Evolutionary conservation across 768 basidiomycete genomes (phyloP), one percentile per base, ranked within the genome.

Genomic region (Boletus subparvulus): DNA sequence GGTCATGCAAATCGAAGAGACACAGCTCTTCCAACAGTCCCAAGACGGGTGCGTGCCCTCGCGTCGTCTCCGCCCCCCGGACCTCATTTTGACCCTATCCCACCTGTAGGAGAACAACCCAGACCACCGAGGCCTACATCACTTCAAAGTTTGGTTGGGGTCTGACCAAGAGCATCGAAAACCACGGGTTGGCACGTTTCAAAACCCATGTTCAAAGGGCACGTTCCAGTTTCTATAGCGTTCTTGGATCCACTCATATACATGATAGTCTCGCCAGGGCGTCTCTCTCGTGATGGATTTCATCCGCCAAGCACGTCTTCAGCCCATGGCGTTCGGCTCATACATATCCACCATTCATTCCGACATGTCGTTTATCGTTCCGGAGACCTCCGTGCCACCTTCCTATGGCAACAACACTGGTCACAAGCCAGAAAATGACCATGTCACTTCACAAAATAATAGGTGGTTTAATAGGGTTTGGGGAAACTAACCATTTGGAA

Each of bases 131-230:
- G 60, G 94, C 91, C 4, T 79, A 90, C 58, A 85, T 96, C 54
- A 77, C 88, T n/a, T 96, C 94, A 49, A 83, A 86, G 45, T 89
- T 96, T 62, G 94, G 94, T 11, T 95, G 94, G 86, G 89, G 91
- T 26, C 80, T 95, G 40, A 90, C 93, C 4, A 91, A 85, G 71
- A 78, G 83, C 56, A 94, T 96, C 45, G 94, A 97, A 73, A 89
- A 77, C 53, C 91, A 92, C 63, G 94, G 92, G 19, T 72, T 94
- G 50, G 84, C 83, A 12, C 84, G 83, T 59, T 94, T 96, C 76
- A 92, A 94, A 71, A 83, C 87, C 17, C 91, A 97, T 66, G 77
- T 95, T 48, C 92, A 95, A 72, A 81, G 84, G 65, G 94, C 88
- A 69, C 52, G 86, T 74, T 37, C 43, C 37, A n/a, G 3, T 49